Evolutionary conservation across 495 filamentous ascomycete species (phyloP).

Genomic region (Aspergillus diversus): DNA sequence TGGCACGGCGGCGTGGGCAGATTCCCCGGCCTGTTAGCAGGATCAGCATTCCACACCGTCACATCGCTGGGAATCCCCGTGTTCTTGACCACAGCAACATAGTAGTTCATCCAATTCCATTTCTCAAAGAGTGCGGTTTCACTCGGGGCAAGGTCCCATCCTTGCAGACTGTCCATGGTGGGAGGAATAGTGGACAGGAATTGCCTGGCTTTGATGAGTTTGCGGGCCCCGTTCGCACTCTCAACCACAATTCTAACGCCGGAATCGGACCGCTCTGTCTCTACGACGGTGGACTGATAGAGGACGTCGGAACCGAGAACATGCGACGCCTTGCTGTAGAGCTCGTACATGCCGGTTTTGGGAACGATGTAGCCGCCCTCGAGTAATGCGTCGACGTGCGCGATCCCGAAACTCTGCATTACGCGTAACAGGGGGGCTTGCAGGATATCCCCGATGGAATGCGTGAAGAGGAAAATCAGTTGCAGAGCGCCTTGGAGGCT

Average conservation of each 20-base stretch:
- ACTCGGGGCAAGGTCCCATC: constrained; percentile 36
- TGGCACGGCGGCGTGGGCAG: constrained; percentile 17
- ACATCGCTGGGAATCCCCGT: constrained; percentile 40
- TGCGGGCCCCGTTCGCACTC: constrained; percentile 33
- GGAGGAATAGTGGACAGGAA: constrained; percentile 52
- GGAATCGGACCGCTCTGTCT: constrained; percentile 29
- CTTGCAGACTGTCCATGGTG: constrained; percentile 33
- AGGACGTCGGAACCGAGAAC: constrained; percentile 36
- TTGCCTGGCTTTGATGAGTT: constrained; percentile 47
- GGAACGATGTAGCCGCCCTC: constrained; percentile 30
- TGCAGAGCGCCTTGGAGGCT: constrained; percentile 33
- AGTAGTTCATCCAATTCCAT: constrained; percentile 43
- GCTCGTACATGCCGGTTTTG: constrained; percentile 40
- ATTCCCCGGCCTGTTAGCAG: constrained; percentile 3
- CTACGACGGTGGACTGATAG: constrained; percentile 33
- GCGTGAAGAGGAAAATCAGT: constrained; percentile 32
- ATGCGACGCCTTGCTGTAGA: constrained; percentile 42
- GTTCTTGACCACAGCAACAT: constrained; percentile 43
- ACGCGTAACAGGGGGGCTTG: constrained; percentile 33
- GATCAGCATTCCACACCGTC: constrained; percentile 12
- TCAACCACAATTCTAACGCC: constrained; percentile 37
- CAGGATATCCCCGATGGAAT: constrained; percentile 46
- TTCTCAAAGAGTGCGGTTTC: constrained; percentile 43
- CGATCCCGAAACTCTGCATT: constrained; percentile 30
- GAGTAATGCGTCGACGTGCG: constrained; percentile 24